Base-by-base conservation (phyloP, 2,329 filamentous ascomycete genomes). In the Aurifilum marmelostoma region DNA sequence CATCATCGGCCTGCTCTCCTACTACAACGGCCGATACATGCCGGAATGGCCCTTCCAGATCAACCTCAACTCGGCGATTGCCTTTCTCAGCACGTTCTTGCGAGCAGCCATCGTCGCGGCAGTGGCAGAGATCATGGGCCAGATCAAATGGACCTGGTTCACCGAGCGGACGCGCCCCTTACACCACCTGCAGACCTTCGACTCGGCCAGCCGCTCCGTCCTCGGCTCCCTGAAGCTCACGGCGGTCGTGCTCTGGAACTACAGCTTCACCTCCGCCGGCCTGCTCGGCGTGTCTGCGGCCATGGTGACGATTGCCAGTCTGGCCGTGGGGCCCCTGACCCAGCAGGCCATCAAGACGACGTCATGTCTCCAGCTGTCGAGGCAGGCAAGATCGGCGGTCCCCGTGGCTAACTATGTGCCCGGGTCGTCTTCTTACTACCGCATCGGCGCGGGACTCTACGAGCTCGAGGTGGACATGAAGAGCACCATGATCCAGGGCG, bases 81-180 rank as follows among this genome's bases (percentile, higher is more conserved):
- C 72, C 43, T 67, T 74, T 12, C 66, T 75, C 29, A 66, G 64
- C n/a, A 71, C 69, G 1, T 69, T 71, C 21, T 62, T 71, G 27
- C 71, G 74, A 3, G 72, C 75, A n/a, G 68, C 74, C 8, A 73
- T 78, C 63, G 72, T 76, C 0, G 73, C 75, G 41, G 73, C 72
- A 12, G 72, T 76, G 11, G 74, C 76, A 0, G 75, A 76, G 67
- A 72, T 77, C 52, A 75, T 78, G 62, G 74, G 75, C 39, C 77
- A 79, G 67, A 70, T 74, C 62, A 78, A 79, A 50, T 79, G 77
- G 77, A 68, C 66, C 1, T 78, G 77, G 76, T 78, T 78, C 63
- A 70, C 75, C 18, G 69, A 75, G 47, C 71, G 71, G 4, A 71
- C 71, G 2, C 73, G 75, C 21, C 74, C 76, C 0, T 68, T 79